phyloP scores from a whole-genome alignment of 73 alveolate genomes.

The Paramecium pentaurelia region DNA sequence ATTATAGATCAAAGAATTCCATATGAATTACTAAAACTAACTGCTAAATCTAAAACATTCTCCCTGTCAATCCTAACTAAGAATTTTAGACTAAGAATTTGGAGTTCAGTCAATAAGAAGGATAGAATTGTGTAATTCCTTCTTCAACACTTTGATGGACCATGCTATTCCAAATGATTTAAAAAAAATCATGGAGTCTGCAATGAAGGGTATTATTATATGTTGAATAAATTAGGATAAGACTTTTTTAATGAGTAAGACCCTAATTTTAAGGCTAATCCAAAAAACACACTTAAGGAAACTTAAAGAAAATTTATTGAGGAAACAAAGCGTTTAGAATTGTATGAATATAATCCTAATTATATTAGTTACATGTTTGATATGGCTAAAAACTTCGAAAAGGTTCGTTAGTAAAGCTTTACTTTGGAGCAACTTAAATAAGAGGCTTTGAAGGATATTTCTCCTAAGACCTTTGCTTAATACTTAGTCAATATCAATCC shows the following conservation, averaged over 20 bases:
- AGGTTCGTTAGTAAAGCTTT: neutral
- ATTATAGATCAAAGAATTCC: constrained; percentile 32
- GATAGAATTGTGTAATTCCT: constrained; percentile 26
- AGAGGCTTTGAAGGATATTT: neutral
- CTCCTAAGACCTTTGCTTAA: neutral
- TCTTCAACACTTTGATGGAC: constrained; percentile 48
- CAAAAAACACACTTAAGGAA: neutral
- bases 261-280: neutral
- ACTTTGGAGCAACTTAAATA: neutral
- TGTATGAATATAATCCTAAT: neutral
- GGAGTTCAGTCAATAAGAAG: constrained; percentile 13
- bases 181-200: constrained; percentile 36
- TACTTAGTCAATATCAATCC: neutral
- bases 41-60: neutral
- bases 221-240: neutral
- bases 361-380: constrained; percentile 36
- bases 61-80: neutral
- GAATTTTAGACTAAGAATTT: neutral
- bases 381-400: constrained; percentile 36
- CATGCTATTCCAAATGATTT: constrained; percentile 7
- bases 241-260: neutral
- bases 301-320: neutral
- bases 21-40: neutral
- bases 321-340: neutral
- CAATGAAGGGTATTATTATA: neutral